Evolutionary conservation across 108 stramenopile species (phyloP).

Genomic region (Nannochloropsis salina): DNA sequence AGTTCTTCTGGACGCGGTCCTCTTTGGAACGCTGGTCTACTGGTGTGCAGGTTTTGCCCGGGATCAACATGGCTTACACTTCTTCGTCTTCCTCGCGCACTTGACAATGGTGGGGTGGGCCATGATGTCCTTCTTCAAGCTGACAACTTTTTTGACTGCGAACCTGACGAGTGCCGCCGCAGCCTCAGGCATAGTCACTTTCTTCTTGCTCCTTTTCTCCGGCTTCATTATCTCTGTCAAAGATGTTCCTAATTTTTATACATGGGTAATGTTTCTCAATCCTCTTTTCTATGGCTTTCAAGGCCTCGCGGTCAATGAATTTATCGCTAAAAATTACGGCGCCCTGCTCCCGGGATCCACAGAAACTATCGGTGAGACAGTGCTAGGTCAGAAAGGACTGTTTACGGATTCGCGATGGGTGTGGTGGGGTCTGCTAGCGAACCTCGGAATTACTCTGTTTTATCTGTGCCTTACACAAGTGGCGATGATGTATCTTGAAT

Average conservation of each 20-base stretch:
- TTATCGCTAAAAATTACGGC: conserved; percentile 22
- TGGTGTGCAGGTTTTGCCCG: background rate
- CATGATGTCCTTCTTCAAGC: conserved; percentile 5
- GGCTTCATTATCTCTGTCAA: background rate
- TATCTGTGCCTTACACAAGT: background rate
- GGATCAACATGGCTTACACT: background rate
- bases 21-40: background rate
- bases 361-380: background rate
- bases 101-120: conserved; percentile 3
- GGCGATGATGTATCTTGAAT: background rate
- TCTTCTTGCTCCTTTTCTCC: background rate
- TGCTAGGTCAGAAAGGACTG: conserved; percentile 6
- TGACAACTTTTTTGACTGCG: background rate
- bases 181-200: background rate
- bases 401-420: background rate
- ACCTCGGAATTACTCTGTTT: background rate
- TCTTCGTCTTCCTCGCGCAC: background rate
- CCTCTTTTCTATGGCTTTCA: conserved; percentile 40
- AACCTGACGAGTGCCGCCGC: background rate
- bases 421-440: background rate
- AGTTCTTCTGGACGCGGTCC: conserved; percentile 1
- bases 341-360: background rate
- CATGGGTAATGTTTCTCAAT: conserved; percentile 45
- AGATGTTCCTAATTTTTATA: conserved; percentile 23
- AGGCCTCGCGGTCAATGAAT: conserved; percentile 37